Evolutionary conservation across 768 basidiomycete genomes (phyloP), one percentile per base, ranked within the genome.

Genomic region (Boletus rufocinnamomeus): DNA sequence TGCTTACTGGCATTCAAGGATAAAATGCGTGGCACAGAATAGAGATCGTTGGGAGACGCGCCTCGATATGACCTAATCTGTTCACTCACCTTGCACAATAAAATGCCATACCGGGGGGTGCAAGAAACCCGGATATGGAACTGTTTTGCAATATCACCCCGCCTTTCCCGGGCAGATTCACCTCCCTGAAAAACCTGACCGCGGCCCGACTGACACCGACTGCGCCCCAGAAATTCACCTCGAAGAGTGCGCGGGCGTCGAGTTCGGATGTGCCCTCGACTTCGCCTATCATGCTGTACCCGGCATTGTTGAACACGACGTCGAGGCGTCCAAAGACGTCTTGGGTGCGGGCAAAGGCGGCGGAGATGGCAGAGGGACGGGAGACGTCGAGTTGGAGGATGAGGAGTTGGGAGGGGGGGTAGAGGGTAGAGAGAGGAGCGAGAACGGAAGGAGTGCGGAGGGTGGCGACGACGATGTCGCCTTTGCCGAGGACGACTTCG

Each of bases 221-320:
- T 0, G 50, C 34, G 2, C 62, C 59, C 57, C 57, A 63, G 25
- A 63, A 77, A 40, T 69, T 69, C 2, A 70, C 72, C 40, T 78
- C 75, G 50, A 79, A 76, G 57, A 73, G 17, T 5, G 60, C 54
- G 4, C 75, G 66, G 4, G 75, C 76, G 1, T 67, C 64, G 0
- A 60, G 63, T 6, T 72, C 70, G 3, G 72, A 60, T 14, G 68
- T 71, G 21, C 62, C 69, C 62, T 79, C 79, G 27, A 73, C 63
- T 45, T 78, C 75, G 8, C 67, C 68, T 1, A 73, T 30, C 9
- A 74, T 43, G 0, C 47, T 63, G 28, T 64, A 69, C 38, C 61
- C 69, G 55, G 79, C 79, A 60, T 81, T 82, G 66, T 74, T 78
- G 66, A 75, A 75, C 5, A 80, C 78, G 49, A 80, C 75, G 56